Evolutionary conservation across 768 basidiomycete species (phyloP).

Genomic region (Xerocomellus amylosporus): DNA sequence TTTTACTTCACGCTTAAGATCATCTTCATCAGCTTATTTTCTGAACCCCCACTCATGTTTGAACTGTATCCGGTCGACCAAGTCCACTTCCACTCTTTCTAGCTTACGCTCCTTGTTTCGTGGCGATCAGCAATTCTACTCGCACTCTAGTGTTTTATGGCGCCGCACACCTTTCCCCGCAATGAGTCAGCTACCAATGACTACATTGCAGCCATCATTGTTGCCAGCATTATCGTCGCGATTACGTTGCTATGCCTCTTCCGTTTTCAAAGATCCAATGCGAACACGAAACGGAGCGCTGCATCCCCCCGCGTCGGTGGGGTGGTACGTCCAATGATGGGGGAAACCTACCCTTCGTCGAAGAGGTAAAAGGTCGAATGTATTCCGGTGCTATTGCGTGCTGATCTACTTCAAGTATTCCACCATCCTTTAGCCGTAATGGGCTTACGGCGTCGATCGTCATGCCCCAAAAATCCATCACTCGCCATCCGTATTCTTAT

Average conservation of each 20-base stretch:
- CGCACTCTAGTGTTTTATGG: constrained; percentile 16
- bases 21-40: neutral
- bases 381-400: neutral
- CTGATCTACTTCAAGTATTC: constrained; percentile 6
- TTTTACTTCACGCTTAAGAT: constrained; percentile 8
- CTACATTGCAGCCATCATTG: constrained; percentile 50
- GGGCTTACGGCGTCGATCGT: constrained; percentile 46
- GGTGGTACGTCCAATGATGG: constrained; percentile 4
- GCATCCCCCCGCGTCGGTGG: constrained; percentile 37
- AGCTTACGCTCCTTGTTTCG: constrained; percentile 8
- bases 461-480: constrained; percentile 51
- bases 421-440: constrained; percentile 39
- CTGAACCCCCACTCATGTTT: constrained; percentile 3
- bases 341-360: neutral
- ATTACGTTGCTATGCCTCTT: constrained; percentile 38
- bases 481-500: constrained; percentile 38
- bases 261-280: constrained; percentile 41
- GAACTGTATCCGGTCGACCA: neutral
- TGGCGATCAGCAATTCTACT: neutral
- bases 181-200: constrained; percentile 21
- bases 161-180: constrained; percentile 16
- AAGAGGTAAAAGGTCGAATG: constrained; percentile 13
- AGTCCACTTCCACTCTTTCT: constrained; percentile 6
- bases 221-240: constrained; percentile 7
- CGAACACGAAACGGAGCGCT: constrained; percentile 33